phyloP scores from a whole-genome alignment of 2,329 filamentous ascomycete species.

The Aspergillus sp. region DNA sequence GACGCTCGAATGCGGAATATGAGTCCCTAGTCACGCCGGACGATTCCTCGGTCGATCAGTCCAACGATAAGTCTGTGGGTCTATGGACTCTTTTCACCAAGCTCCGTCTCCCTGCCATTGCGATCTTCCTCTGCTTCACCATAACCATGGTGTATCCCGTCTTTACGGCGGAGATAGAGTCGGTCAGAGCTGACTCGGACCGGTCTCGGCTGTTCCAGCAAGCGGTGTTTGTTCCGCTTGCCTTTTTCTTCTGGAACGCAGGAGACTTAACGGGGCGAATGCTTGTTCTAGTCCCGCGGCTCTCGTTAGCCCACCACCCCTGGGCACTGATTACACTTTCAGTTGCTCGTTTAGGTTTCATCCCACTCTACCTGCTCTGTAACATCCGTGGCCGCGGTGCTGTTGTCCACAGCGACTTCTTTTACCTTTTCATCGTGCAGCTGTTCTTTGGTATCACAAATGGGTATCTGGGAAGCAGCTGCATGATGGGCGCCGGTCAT shows the following conservation, averaged over 20 bases:
- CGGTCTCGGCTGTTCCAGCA: slow-evolving; percentile 62
- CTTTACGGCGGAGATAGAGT: slow-evolving; percentile 71
- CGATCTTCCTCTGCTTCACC: slow-evolving; percentile 76
- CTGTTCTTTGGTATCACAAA: slow-evolving; percentile 80
- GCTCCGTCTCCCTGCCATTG: slow-evolving; percentile 72
- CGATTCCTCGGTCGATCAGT: background rate
- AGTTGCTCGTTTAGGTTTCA: slow-evolving; percentile 64
- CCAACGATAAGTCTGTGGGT: slow-evolving; percentile 41
- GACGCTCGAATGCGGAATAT: slow-evolving; percentile 25
- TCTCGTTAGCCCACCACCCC: slow-evolving; percentile 62
- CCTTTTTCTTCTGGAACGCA: slow-evolving; percentile 89
- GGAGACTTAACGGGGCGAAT: slow-evolving; percentile 81
- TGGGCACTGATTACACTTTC: slow-evolving; percentile 66
- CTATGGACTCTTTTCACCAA: slow-evolving; percentile 71
- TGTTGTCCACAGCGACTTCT: slow-evolving; percentile 73
- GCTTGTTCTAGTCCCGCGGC: slow-evolving; percentile 57
- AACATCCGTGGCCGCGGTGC: slow-evolving; percentile 79
- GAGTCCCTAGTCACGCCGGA: background rate
- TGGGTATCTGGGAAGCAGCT: slow-evolving; percentile 80
- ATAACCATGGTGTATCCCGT: slow-evolving; percentile 95
- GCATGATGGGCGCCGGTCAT: slow-evolving; percentile 85
- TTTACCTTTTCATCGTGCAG: slow-evolving; percentile 84
- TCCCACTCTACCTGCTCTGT: slow-evolving; percentile 86
- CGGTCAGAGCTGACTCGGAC: slow-evolving; percentile 39
- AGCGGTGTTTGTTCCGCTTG: slow-evolving; percentile 81